Base-by-base conservation (phyloP, 2,329 filamentous ascomycete genomes). In the Fusarium sp. region DNA sequence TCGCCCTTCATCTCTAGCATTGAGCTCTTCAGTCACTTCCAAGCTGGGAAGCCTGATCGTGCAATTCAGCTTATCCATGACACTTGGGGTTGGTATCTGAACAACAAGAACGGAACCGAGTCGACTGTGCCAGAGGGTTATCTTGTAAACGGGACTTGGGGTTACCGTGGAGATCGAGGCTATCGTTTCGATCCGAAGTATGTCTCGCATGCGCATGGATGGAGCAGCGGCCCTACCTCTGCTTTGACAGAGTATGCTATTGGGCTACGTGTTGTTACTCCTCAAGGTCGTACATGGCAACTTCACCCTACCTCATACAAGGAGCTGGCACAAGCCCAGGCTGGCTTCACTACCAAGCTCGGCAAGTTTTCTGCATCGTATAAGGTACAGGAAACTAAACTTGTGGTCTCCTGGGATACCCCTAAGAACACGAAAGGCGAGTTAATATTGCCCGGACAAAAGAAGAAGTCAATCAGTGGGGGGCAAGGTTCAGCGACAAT, bases 41-140 rank as follows among this genome's bases (percentile, higher is more conserved):
- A 22, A 1, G 79, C 79, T 1, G 76, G 79, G 0, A 76, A 80
- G 54, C 70, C 85, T 1, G 70, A 74, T 7, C 81, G 85, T 32
- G 84, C 85, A 0, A 73, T 89, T 0, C 77, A 83, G 10, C 78
- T 88, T 13, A 82, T 88, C 29, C 81, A 84, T 6, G 75, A 75
- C 8, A 79, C 77, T 44, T 88, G 86, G 86, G 86, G 85, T 10
- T 87, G 84, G 83, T 88, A 88, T 64, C 73, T 86, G 13, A 77
- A 81, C 56, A 80, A 87, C 55, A 78, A 80, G 1, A 81, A 85
- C 61, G 84, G 84, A n/a, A 87, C 85, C 0, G 76, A 81, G 53
- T 83, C 79, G 38, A 88, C 86, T 0, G 80, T 85, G 19, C 79
- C 87, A 25, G 86, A 88, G 71, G 86, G 85, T 0, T 88, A 86